phyloP scores from a whole-genome alignment of 345 rosid species.

The Sisymbrium altissimum region DNA sequence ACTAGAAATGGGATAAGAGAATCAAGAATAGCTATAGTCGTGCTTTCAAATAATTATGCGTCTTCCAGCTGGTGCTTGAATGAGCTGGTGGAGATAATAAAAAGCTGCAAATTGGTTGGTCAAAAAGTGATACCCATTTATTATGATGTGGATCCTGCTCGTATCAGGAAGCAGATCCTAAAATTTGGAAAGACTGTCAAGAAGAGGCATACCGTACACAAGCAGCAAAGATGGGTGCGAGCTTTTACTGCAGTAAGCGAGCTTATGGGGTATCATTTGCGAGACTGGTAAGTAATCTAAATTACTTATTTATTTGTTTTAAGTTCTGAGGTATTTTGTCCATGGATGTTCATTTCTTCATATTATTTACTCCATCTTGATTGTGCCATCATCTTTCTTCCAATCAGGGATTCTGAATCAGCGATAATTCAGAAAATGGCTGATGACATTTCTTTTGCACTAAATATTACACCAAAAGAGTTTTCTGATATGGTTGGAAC shows the following conservation, averaged over 20 bases:
- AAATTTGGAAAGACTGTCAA: background rate
- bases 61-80: background rate
- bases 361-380: background rate
- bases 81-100: background rate
- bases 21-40: background rate
- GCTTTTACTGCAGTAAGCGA: background rate
- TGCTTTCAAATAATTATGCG: background rate
- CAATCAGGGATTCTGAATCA: background rate
- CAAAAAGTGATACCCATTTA: background rate
- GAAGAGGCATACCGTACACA: background rate
- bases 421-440: background rate
- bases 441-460: background rate
- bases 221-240: background rate
- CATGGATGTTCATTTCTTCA: background rate
- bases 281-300: background rate
- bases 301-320: background rate
- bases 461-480: background rate
- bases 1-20: background rate
- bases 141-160: background rate
- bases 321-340: background rate
- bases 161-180: background rate
- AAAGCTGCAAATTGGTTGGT: background rate
- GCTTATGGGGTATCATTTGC: background rate
- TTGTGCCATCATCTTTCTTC: background rate
- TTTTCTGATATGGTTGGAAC: too few species aligned